These are phyloP conservation scores for Lactarius evosmus DNA, from an alignment of 768 basidiomycete genomes.

Conservation along the genomic window DNA sequence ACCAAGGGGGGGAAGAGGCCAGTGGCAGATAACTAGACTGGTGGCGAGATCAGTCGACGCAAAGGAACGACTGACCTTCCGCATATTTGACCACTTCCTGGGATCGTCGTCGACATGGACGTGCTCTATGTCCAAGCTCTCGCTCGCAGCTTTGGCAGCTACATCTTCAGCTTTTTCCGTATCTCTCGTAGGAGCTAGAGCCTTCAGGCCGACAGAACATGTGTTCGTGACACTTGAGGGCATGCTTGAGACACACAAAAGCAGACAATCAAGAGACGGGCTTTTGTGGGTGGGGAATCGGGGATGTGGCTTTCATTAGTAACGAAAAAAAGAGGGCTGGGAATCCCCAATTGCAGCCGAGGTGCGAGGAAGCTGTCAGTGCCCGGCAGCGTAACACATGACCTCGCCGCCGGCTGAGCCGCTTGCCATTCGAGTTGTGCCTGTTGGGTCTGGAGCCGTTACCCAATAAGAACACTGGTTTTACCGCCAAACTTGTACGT, in stretches of 20 bases:
- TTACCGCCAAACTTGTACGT: not conserved
- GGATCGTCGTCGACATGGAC: slow-evolving; percentile 57
- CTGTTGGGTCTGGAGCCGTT: not conserved
- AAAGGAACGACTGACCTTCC: slow-evolving; percentile 45
- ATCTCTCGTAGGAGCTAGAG: not conserved
- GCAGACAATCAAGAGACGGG: not conserved
- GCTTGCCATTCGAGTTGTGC: not conserved
- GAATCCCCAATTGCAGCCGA: too few species aligned
- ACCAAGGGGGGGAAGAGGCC: slow-evolving; percentile 35
- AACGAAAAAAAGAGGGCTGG: not conserved
- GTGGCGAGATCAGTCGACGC: not conserved
- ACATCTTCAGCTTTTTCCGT: not conserved
- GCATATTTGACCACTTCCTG: slow-evolving; percentile 50
- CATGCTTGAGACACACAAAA: not conserved
- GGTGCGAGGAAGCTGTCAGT: too few species aligned
- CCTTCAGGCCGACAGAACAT: not conserved
- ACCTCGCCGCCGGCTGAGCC: too few species aligned
- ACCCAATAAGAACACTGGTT: not conserved
- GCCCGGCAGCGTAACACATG: too few species aligned
- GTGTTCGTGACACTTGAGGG: not conserved
- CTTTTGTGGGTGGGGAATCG: not conserved
- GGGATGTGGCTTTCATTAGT: not conserved
- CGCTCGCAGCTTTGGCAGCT: not conserved
- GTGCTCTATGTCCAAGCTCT: slow-evolving; percentile 46
- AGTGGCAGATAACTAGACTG: not conserved